Percentiles rank a stretch among this genome's conserved stretches.
Evolutionary conservation across 129 eudicot genomes (phyloP).

Genomic region (Ambrosia trifida): DNA sequence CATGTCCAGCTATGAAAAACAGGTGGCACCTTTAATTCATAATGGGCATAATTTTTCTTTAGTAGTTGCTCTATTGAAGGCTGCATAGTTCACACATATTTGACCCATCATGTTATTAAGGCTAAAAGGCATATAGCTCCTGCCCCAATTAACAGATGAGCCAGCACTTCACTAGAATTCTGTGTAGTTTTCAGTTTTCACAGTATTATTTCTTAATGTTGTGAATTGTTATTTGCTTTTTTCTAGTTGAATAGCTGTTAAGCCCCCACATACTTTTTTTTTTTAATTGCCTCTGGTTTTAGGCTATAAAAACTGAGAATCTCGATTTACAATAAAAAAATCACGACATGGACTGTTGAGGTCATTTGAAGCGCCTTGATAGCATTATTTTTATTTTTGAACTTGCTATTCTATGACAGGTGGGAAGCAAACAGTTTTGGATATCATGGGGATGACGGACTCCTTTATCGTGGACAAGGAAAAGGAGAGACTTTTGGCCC

Average conservation of each 20-base stretch:
- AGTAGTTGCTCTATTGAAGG: not conserved
- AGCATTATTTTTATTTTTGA: slow-evolving; percentile 3
- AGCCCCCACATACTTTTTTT: not conserved
- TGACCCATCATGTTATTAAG: not conserved
- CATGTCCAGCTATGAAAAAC: not conserved
- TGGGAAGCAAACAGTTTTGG: slow-evolving; percentile 98
- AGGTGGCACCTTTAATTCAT: not conserved
- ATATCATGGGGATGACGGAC: slow-evolving; percentile 95
- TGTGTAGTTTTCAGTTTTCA: not conserved
- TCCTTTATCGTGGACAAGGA: slow-evolving; percentile 84
- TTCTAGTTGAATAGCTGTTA: not conserved
- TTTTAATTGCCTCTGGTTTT: not conserved
- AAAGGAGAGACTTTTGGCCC: slow-evolving; percentile 82
- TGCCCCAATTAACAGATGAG: not conserved
- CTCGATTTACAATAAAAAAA: not conserved
- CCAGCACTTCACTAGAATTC: not conserved
- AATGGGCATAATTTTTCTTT: not conserved
- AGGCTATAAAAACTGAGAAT: not conserved
- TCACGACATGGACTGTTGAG: not conserved
- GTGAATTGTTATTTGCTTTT: slow-evolving; percentile 2
- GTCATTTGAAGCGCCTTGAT: slow-evolving; percentile 5
- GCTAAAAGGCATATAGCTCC: not conserved
- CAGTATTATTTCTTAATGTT: not conserved
- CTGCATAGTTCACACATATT: not conserved
- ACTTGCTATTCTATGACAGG: slow-evolving; percentile 37